These are phyloP conservation scores for Annulohypoxylon stygium DNA, from an alignment of 495 filamentous ascomycete species.

Conservation along the genomic window DNA sequence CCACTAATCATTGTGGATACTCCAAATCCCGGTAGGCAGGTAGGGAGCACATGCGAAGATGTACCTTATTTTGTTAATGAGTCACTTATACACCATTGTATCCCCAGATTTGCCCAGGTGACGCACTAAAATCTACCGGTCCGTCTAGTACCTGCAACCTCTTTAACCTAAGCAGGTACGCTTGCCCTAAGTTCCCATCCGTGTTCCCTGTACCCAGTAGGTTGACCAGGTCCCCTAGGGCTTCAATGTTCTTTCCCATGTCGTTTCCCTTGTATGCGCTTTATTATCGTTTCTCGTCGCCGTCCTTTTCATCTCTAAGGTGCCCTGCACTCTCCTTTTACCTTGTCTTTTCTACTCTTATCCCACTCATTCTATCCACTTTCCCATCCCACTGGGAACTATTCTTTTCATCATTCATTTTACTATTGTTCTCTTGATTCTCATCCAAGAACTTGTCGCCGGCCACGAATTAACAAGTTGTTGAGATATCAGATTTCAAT, in stretches of 20 bases:
- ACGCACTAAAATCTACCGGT: neutral
- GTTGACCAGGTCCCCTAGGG: conserved; percentile 29
- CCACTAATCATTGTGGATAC: conserved; percentile 21
- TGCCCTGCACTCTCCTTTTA: conserved; percentile 38
- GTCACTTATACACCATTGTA: conserved; percentile 29
- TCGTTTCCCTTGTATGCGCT: conserved; percentile 36
- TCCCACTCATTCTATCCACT: conserved; percentile 37
- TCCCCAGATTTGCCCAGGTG: neutral
- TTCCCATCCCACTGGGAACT: conserved; percentile 32
- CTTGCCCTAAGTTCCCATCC: conserved; percentile 25
- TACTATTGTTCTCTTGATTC: conserved; percentile 36
- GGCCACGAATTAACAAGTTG: conserved; percentile 46
- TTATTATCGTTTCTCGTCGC: conserved; percentile 46
- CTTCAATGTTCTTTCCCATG: conserved; percentile 29
- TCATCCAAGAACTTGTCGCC: conserved; percentile 44
- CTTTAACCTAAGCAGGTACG: conserved; percentile 18
- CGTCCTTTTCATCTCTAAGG: conserved; percentile 43
- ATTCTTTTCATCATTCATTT: conserved; percentile 46
- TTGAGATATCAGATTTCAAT: conserved; percentile 30
- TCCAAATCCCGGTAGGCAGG: conserved; percentile 10
- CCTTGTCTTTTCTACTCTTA: conserved; percentile 16
- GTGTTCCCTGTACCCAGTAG: conserved; percentile 19
- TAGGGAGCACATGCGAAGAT: conserved; percentile 7
- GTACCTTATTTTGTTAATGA: neutral
- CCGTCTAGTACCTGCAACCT: conserved; percentile 31